These are phyloP conservation scores for Penicillium sp. DNA, from an alignment of 2,329 filamentous ascomycete genomes.

Conservation along the genomic window DNA sequence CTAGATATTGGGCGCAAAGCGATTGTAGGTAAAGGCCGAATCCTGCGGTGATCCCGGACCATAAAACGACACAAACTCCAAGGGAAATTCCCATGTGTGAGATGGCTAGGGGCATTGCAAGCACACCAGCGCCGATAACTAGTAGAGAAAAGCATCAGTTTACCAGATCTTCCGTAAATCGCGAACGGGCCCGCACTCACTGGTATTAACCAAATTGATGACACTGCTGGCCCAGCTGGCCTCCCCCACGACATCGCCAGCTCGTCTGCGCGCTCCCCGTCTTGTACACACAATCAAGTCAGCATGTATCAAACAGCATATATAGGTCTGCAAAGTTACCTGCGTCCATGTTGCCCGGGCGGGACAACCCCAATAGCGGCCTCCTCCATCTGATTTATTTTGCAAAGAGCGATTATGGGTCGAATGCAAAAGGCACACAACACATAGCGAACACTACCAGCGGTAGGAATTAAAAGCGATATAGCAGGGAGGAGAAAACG, in stretches of 20 bases:
- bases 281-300: conserved; percentile 19
- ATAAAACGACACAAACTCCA: conserved; percentile 80
- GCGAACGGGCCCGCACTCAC: conserved; percentile 53
- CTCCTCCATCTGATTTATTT: conserved; percentile 34
- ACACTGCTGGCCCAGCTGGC: conserved; percentile 89
- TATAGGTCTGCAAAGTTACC: conserved; percentile 24
- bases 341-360: conserved; percentile 28
- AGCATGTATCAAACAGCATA: not conserved
- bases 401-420: conserved; percentile 14
- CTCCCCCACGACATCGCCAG: conserved; percentile 67
- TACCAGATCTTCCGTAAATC: not conserved
- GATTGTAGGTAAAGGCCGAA: conserved; percentile 96
- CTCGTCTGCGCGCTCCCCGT: conserved; percentile 60
- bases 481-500: conserved; percentile 3
- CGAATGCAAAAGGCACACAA: conserved; percentile 15
- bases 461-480: conserved; percentile 6
- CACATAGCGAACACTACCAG: conserved; percentile 31
- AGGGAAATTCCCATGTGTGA: conserved; percentile 93
- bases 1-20: conserved; percentile 88
- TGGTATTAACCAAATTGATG: conserved; percentile 95
- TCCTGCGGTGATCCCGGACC: conserved; percentile 84
- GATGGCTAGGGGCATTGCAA: conserved; percentile 94
- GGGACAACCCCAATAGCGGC: conserved; percentile 29
- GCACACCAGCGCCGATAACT: conserved; percentile 91
- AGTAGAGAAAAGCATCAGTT: conserved; percentile 16